Conservation (phyloP, 176 grass and related monocot genomes). For the Ananas comosus region DNA sequence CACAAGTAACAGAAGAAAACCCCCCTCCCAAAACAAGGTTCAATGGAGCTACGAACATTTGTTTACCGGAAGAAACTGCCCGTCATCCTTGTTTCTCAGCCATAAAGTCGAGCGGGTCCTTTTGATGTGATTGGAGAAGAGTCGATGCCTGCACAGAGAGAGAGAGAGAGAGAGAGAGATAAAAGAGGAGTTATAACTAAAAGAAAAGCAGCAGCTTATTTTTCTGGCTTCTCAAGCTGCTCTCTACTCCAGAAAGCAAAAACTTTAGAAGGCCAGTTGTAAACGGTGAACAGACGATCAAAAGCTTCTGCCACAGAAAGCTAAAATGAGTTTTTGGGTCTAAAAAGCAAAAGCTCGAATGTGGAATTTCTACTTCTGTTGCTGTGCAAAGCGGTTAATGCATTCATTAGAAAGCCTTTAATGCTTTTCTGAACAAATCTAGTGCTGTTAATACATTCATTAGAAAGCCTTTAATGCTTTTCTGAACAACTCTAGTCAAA, state of each 20-base stretch:
- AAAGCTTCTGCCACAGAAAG: no score
- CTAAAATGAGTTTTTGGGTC: no score
- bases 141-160: conserved; percentile 26
- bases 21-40: neutral
- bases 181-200: neutral
- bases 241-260: no score
- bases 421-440: no score
- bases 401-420: no score
- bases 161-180: neutral
- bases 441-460: no score
- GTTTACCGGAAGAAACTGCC: conserved; percentile 30
- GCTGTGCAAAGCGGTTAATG: no score
- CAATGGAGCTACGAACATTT: conserved; percentile 12
- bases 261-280: neutral
- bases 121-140: conserved; percentile 35
- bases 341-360: no score
- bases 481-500: no score
- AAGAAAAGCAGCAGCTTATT: neutral
- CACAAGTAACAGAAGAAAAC: no score
- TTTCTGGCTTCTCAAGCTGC: neutral
- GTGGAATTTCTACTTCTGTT: no score
- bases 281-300: neutral
- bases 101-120: conserved; percentile 40
- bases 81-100: conserved; percentile 21
- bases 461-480: no score